Base-by-base conservation (phyloP, 140 eudicot species). In the Senecio squalidus region DNA sequence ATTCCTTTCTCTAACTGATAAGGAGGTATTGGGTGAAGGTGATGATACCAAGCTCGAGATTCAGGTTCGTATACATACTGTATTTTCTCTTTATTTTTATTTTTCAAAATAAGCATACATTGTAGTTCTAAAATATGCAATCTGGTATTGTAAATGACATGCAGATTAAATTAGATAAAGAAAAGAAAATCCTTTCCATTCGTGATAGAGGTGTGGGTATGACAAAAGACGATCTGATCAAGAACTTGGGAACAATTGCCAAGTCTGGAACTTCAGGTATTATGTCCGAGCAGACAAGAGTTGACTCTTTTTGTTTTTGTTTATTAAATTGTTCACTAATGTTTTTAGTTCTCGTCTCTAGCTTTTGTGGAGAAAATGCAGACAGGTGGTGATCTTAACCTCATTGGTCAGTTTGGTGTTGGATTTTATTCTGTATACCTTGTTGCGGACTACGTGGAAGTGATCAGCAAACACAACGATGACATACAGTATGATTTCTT, bases 301-400 rank as follows among this genome's bases (percentile, higher is more conserved):
- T 40, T 62, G 30, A 16, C 54, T 22, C 16, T 36, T 1, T 43
- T 51, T 2, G 25, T 20, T 67, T 62, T 34, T 52, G 44, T 18
- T 54, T n/a, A 24, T 33, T 9, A 13, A 45, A 11, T 46, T 13
- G 28, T 50, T 21, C 39, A 66, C 34, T 22, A 23, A 27, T 44
- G n/a, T 21, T 69, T 15, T 60, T 52, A 39, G 7, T 53, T 55
- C 17, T 34, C 61, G 9, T 69, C 1, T 77, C 7, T 78, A 92
- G 98, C 98, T 64, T 92, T 92, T 69, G 96, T 92, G 72, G 96
- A 92, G 94, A 92, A 92, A 66, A 87, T 92, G 95, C 98, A 92
- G 79, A 87, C 92, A 3, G 82, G 96, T 58, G 98, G 98, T 0
- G 98, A 92, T 68, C 93, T 92, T 21, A 92, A 92, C 80, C 88